These are phyloP conservation scores for Eimeria maxima DNA, from an alignment of 169 alveolate species.

Conservation along the genomic window DNA sequence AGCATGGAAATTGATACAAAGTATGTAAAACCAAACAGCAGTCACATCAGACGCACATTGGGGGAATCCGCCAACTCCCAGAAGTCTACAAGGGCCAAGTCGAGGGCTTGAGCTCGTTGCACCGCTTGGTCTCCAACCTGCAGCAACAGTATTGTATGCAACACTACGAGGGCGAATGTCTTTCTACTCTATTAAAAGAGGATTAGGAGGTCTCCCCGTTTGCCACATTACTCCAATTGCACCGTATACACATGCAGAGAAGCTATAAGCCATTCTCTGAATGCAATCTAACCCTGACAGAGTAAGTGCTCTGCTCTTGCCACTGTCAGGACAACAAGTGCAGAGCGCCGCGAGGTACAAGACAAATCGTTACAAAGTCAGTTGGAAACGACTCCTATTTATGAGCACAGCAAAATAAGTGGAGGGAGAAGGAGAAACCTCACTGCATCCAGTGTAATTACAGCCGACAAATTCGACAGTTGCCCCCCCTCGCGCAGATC, in stretches of 20 bases:
- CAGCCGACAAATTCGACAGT: conserved; percentile 43
- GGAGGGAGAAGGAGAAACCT: background rate
- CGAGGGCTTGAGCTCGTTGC: conserved; percentile 39
- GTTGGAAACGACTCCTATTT: background rate
- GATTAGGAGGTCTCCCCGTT: background rate
- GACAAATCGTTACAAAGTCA: background rate
- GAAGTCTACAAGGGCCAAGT: conserved; percentile 52
- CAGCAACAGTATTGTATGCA: background rate
- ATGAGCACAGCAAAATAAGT: background rate
- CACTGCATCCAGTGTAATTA: conserved; percentile 61
- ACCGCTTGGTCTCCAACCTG: conserved; percentile 57
- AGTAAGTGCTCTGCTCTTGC: background rate
- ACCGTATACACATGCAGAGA: background rate
- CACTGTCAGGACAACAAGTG: background rate
- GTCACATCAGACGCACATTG: background rate
- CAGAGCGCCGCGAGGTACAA: background rate
- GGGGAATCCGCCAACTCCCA: conserved; percentile 46
- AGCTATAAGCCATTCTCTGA: background rate
- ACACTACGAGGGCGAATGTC: background rate
- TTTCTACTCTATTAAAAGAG: background rate
- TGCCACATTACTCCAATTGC: background rate
- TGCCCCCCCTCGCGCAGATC: conserved; percentile 64
- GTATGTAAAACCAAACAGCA: background rate
- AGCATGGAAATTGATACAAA: background rate
- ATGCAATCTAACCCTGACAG: background rate